Evolutionary conservation across 805 yeast genomes (phyloP).

Genomic region (Barnettozyma sucrosica): DNA sequence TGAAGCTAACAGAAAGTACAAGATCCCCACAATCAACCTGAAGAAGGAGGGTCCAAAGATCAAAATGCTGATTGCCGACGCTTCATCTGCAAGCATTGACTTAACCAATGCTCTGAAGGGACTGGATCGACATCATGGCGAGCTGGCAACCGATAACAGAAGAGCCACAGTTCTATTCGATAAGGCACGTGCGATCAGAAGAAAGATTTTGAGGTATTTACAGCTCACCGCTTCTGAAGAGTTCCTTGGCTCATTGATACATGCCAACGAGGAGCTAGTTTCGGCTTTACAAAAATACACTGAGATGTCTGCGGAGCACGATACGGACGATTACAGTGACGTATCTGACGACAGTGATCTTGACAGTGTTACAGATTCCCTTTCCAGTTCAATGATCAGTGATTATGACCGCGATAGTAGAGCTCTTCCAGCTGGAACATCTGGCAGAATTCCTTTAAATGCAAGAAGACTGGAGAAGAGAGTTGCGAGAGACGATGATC

Average conservation of each 20-base stretch:
- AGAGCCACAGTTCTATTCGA: conserved; percentile 63
- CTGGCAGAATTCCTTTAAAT: neutral
- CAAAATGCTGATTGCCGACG: conserved; percentile 60
- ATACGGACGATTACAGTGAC: conserved; percentile 37
- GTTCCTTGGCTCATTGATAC: conserved; percentile 77
- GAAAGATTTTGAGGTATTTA: conserved; percentile 73
- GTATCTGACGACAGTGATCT: conserved; percentile 27
- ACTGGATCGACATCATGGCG: conserved; percentile 37
- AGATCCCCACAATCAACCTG: conserved; percentile 65
- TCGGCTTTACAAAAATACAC: conserved; percentile 66
- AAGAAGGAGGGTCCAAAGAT: conserved; percentile 70
- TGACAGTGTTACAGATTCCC: conserved; percentile 29
- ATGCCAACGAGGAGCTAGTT: conserved; percentile 88
- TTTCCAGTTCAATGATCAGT: conserved; percentile 25
- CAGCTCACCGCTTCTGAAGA: conserved; percentile 84
- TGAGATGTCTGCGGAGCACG: conserved; percentile 38
- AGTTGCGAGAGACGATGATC: conserved; percentile 32
- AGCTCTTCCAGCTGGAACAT: conserved; percentile 19
- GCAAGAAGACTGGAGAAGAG: conserved; percentile 6
- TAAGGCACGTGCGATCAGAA: conserved; percentile 66
- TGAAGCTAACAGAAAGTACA: conserved; percentile 43
- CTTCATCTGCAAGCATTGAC: conserved; percentile 68
- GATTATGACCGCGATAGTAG: conserved; percentile 19
- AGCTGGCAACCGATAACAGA: conserved; percentile 57
- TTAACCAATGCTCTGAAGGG: conserved; percentile 51